Evolutionary conservation across 176 grass and related monocot genomes (phyloP).

Genomic region (Musa schizocarpa): DNA sequence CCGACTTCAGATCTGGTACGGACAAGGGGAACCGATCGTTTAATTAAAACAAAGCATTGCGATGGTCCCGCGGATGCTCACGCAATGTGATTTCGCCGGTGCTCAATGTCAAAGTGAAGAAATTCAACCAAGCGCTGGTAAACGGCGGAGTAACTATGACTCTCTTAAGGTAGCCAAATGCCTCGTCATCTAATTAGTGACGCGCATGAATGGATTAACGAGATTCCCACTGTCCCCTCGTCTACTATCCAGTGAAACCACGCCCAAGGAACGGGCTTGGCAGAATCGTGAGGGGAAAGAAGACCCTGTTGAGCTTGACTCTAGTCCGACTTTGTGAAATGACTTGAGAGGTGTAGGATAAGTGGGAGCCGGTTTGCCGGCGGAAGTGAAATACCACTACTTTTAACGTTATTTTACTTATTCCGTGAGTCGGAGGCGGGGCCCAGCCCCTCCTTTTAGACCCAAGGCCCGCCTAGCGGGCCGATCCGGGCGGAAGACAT

Average conservation of each 20-base stretch:
- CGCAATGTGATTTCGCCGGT: too few species aligned
- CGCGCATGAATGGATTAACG: conserved; percentile 18
- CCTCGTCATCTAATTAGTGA: conserved; percentile 39
- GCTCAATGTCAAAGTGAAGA: too few species aligned
- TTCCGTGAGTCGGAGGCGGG: conserved; percentile 44
- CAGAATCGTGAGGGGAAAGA: too few species aligned
- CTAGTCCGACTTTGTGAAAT: too few species aligned
- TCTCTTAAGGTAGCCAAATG: conserved; percentile 81
- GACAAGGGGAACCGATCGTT: too few species aligned
- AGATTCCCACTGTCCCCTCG: conserved; percentile 14
- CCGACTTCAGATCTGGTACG: too few species aligned
- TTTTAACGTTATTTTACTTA: conserved; percentile 81
- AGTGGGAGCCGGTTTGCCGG: conserved; percentile 5
- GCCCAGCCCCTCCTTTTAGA: conserved; percentile 7
- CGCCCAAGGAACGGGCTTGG: too few species aligned
- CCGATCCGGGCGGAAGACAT: conserved; percentile 38
- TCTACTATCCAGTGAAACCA: too few species aligned
- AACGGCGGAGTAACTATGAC: conserved; percentile 42
- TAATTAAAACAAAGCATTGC: too few species aligned
- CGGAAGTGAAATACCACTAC: conserved; percentile 62
- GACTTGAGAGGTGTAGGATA: background rate
- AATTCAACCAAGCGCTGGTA: too few species aligned
- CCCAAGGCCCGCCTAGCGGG: conserved; percentile 1
- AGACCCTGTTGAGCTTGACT: too few species aligned
- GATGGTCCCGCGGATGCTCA: too few species aligned